A percentile compares a stretch with the other conserved stretches of the same genome.
Evolutionary conservation across 164 flowering plant species (phyloP).

Genomic region (Platanus orientalis): DNA sequence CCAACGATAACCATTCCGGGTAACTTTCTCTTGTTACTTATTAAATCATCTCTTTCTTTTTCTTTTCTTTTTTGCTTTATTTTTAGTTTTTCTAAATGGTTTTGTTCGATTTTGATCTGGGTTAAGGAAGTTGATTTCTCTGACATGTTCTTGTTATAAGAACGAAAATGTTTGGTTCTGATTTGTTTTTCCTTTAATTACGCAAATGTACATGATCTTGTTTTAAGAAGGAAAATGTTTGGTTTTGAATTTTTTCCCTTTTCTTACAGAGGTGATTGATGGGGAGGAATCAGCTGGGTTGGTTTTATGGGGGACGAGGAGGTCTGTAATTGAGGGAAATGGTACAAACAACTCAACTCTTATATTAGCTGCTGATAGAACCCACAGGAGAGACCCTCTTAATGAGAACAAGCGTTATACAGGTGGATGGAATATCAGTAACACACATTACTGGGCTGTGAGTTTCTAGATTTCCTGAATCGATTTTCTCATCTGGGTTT

Average conservation of each 20-base stretch:
- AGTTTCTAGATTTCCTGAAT: conserved; percentile 15
- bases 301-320: conserved; percentile 20
- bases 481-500: conserved; percentile 3
- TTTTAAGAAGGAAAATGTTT: neutral
- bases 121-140: neutral
- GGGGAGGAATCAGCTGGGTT: conserved; percentile 6
- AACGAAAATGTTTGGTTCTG: neutral
- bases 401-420: conserved; percentile 31
- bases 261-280: conserved; percentile 7
- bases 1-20: neutral
- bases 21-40: neutral
- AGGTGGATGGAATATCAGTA: conserved; percentile 52
- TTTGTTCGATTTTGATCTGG: neutral
- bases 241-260: neutral
- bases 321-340: conserved; percentile 20
- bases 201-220: neutral
- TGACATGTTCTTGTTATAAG: neutral
- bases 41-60: neutral
- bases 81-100: neutral
- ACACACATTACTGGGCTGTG: conserved; percentile 45
- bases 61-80: neutral
- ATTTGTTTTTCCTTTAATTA: neutral
- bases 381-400: conserved; percentile 45
- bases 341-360: conserved; percentile 16
- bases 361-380: conserved; percentile 38